Percentiles rank a stretch among this genome's conserved stretches.
Evolutionary conservation across 805 yeast genomes (phyloP).

Genomic region (Suhomyces tanzawaensis): DNA sequence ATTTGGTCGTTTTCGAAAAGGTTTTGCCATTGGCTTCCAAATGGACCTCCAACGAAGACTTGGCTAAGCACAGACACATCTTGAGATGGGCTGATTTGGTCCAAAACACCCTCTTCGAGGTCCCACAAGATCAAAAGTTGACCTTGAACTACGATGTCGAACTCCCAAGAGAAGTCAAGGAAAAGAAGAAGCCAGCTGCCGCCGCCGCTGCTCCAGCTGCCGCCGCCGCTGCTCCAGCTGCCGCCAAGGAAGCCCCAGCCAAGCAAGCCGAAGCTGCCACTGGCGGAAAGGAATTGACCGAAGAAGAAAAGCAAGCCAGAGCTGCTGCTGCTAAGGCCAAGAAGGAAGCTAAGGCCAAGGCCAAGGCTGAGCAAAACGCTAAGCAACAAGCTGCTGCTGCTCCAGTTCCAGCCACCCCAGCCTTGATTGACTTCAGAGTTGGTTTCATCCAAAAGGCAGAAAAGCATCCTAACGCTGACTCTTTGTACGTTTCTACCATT

Average conservation of each 20-base stretch:
- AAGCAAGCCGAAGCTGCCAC: constrained; percentile 14
- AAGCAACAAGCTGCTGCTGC: constrained; percentile 48
- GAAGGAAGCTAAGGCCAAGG: constrained; percentile 61
- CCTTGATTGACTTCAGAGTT: constrained; percentile 87
- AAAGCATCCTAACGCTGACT: constrained; percentile 97
- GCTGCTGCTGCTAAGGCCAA: constrained; percentile 64
- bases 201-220: constrained; percentile 12
- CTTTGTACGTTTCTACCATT: constrained; percentile 93
- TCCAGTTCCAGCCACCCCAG: constrained; percentile 71
- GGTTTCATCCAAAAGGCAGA: constrained; percentile 96
- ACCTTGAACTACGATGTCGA: constrained; percentile 56
- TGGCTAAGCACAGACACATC: constrained; percentile 73
- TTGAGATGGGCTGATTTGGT: constrained; percentile 90
- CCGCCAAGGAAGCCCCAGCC: constrained; percentile 39
- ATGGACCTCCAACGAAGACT: constrained; percentile 53
- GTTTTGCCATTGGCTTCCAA: constrained; percentile 58
- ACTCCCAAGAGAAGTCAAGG: constrained; percentile 74
- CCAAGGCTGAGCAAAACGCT: constrained; percentile 50
- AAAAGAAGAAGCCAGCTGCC: constrained; percentile 49
- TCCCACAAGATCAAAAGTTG: constrained; percentile 54
- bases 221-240: constrained; percentile 16
- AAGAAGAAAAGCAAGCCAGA: constrained; percentile 42
- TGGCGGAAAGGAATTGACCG: constrained; percentile 26
- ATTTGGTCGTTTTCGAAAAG: constrained; percentile 64
- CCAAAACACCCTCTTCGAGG: constrained; percentile 62